A percentile compares a stretch with the other conserved stretches of the same genome.
Conservation (phyloP, 768 basidiomycete genomes). For the Suillus clintonianus region DNA sequence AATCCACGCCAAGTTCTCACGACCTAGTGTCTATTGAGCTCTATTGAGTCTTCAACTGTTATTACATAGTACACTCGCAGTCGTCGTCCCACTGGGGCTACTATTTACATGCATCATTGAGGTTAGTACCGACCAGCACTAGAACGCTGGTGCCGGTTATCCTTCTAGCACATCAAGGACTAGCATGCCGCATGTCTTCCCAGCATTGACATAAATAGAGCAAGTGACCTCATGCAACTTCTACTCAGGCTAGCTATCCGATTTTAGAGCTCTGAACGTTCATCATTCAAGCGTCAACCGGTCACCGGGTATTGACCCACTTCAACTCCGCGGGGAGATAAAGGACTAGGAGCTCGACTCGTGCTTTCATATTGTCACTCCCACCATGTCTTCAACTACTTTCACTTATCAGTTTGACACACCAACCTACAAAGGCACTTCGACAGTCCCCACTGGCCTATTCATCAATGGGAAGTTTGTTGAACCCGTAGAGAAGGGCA, state of each 20-base stretch:
- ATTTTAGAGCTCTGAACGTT: no score
- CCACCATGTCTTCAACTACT: slow-evolving; percentile 11
- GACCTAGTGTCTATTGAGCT: no score
- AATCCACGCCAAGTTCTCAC: background rate
- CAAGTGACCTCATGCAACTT: no score
- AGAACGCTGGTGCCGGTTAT: no score
- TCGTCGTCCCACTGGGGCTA: background rate
- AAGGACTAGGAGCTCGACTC: background rate
- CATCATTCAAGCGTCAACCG: no score
- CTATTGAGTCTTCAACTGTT: no score
- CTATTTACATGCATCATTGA: background rate
- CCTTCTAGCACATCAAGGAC: no score
- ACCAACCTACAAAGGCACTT: slow-evolving; percentile 25
- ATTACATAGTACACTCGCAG: no score
- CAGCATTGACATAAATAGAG: no score
- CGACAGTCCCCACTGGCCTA: slow-evolving; percentile 34
- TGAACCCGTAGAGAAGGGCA: slow-evolving; percentile 10
- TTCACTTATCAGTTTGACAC: slow-evolving; percentile 28
- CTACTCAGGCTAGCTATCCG: no score
- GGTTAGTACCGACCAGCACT: background rate
- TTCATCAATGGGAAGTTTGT: slow-evolving; percentile 43
- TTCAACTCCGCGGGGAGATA: background rate
- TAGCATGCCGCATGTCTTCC: no score
- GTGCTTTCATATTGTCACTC: background rate
- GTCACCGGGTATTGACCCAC: no score